These are phyloP conservation scores for Cystobasidium tubakii DNA, from an alignment of 768 basidiomycete species.

Conservation along the genomic window DNA sequence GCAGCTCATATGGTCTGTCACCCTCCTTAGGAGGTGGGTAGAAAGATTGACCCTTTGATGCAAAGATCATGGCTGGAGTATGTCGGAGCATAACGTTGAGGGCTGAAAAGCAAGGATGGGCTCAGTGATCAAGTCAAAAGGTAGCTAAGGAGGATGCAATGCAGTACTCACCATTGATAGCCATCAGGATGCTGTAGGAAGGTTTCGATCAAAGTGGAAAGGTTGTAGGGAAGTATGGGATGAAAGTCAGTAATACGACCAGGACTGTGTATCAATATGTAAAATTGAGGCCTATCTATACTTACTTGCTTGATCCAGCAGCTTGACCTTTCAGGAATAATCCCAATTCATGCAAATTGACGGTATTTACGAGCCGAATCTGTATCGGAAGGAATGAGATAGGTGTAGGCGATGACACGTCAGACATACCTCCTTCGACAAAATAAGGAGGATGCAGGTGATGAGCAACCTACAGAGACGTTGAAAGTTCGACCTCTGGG, in stretches of 20 bases:
- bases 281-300: no score
- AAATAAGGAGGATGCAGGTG: no score
- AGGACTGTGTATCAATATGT: no score
- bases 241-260: no score
- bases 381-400: neutral
- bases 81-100: conserved; percentile 38
- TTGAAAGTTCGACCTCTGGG: conserved; percentile 29
- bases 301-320: conserved; percentile 17
- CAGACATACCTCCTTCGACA: no score
- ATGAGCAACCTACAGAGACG: conserved; percentile 29
- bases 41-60: conserved; percentile 32
- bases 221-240: no score
- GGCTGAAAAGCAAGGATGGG: neutral
- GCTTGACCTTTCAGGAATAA: conserved; percentile 4
- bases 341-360: conserved; percentile 35
- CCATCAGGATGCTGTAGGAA: conserved; percentile 31
- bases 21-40: conserved; percentile 27
- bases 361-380: conserved; percentile 14
- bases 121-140: neutral
- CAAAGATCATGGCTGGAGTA: conserved; percentile 18
- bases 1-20: conserved; percentile 26
- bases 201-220: neutral
- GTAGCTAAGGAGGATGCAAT: no score
- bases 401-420: no score
- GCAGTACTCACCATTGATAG: conserved; percentile 23